Conservation (phyloP, 352 stramenopile species). For the Pythium grandisporangium region DNA sequence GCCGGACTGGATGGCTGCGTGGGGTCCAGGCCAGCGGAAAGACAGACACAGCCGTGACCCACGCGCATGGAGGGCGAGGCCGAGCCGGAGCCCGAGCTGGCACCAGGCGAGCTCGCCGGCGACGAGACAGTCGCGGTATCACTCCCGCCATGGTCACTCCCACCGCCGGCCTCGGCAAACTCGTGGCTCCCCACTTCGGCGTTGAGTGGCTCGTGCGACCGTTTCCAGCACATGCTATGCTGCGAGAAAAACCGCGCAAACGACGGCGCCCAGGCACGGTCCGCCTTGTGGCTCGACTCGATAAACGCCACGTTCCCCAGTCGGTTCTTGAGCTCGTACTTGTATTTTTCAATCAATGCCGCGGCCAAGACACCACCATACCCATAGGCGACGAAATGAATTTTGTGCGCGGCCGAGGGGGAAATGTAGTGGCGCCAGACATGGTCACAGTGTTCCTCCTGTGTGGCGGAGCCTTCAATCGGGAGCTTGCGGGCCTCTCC, state of each 20-base stretch:
- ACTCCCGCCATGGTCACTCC: no score
- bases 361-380: slow-evolving; percentile 72
- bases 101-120: slow-evolving; percentile 13
- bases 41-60: slow-evolving; percentile 42
- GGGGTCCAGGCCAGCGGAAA: slow-evolving; percentile 63
- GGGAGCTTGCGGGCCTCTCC: slow-evolving; percentile 62
- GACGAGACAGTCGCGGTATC: slow-evolving; percentile 6
- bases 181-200: slow-evolving; percentile 22
- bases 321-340: slow-evolving; percentile 66
- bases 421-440: slow-evolving; percentile 87
- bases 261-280: slow-evolving; percentile 50
- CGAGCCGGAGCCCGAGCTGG: slow-evolving; percentile 10
- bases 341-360: slow-evolving; percentile 75
- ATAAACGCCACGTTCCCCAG: slow-evolving; percentile 84
- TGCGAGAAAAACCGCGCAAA: slow-evolving; percentile 80
- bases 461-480: slow-evolving; percentile 73
- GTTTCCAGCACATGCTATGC: slow-evolving; percentile 75
- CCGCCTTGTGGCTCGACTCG: slow-evolving; percentile 79
- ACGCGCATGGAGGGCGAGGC: slow-evolving; percentile 1
- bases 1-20: slow-evolving; percentile 42
- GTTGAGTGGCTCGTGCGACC: slow-evolving; percentile 49
- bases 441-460: slow-evolving; percentile 83
- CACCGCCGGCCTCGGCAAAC: not conserved
- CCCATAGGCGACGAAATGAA: slow-evolving; percentile 86
- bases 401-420: slow-evolving; percentile 64